Evolutionary conservation across 2,329 filamentous ascomycete species (phyloP).

Genomic region (Bipolaris gigantea): DNA sequence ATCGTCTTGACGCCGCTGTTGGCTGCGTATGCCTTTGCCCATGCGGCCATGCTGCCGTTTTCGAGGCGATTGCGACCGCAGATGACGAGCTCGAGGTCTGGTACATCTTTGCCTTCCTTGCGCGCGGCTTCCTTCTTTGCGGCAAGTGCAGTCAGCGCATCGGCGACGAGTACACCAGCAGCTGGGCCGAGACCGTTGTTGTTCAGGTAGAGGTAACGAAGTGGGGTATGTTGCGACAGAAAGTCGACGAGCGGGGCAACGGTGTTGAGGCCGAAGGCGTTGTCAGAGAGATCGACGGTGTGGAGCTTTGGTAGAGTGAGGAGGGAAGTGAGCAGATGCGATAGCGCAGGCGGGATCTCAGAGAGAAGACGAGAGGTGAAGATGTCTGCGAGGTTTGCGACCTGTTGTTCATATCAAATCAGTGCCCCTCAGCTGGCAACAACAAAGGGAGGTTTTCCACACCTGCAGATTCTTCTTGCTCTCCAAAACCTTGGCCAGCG

Average conservation of each 20-base stretch:
- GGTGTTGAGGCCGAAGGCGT: conserved; percentile 95
- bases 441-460: conserved; percentile 10
- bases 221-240: conserved; percentile 80
- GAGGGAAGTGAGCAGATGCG: conserved; percentile 80
- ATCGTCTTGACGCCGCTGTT: conserved; percentile 80
- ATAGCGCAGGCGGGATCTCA: conserved; percentile 90
- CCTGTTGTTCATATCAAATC: conserved; percentile 48
- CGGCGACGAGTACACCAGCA: conserved; percentile 84
- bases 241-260: conserved; percentile 92
- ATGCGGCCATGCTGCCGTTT: conserved; percentile 93
- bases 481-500: conserved; percentile 78
- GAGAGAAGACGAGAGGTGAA: conserved; percentile 91
- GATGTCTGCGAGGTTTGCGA: conserved; percentile 93
- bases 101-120: conserved; percentile 70
- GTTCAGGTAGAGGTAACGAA: conserved; percentile 94
- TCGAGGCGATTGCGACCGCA: conserved; percentile 95
- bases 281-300: conserved; percentile 95
- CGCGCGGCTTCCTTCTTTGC: conserved; percentile 79
- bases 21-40: conserved; percentile 83
- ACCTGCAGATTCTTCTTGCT: conserved; percentile 83
- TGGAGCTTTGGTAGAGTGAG: conserved; percentile 83
- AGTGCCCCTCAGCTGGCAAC: conserved; percentile 5
- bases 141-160: conserved; percentile 81
- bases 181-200: conserved; percentile 96
- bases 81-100: conserved; percentile 91